Base-by-base conservation (phyloP, 441 rosid genomes). In the Populus trichocarpa region DNA sequence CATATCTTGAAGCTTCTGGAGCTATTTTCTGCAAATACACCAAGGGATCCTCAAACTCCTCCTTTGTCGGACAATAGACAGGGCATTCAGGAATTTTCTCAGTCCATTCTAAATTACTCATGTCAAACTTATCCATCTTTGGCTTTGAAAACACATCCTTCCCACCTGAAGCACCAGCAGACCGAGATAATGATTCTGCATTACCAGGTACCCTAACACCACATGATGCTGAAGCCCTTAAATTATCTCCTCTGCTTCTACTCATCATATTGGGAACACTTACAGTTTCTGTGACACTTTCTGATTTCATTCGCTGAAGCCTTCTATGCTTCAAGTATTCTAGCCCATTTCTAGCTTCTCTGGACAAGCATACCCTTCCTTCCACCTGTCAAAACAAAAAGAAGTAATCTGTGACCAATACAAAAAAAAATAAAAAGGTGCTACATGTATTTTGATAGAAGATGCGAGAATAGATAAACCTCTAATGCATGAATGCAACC, bases 41-140 rank as follows among this genome's bases (percentile, higher is more conserved):
- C 87, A 97, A 86, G 78, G 99, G 99, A 85, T 97, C 99, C 82
- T 89, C 93, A 85, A 97, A 94, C 87, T 97, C 98, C 74, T 91
- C 98, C 85, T 87, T 94, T 38, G 98, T 86, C n/a, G 99, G 98
- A 80, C 79, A 70, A 85, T 90, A 97, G 38, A 97, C 98, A 77
- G 99, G 99, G 83, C 99, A 95, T 71, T 94, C 98, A 32, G 93
- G 95, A 83, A 97, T 88, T 83, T 84, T 90, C 71, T 94, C 96
- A 26, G 88, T 92, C 99, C 99, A 97, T 71, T 89, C 96, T 22
- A 97, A 84, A 87, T 92, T 90, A 87, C 83, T 85, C 14, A 89
- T 84, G 79, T 87, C 89, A 86, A 91, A 88, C 80, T 90, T 97
- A 74, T 97, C 94, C 77, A 93, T 90, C 79, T 88, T 88, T 30